phyloP scores from a whole-genome alignment of 2,329 filamentous ascomycete species.

The Verticillium tricorpus region DNA sequence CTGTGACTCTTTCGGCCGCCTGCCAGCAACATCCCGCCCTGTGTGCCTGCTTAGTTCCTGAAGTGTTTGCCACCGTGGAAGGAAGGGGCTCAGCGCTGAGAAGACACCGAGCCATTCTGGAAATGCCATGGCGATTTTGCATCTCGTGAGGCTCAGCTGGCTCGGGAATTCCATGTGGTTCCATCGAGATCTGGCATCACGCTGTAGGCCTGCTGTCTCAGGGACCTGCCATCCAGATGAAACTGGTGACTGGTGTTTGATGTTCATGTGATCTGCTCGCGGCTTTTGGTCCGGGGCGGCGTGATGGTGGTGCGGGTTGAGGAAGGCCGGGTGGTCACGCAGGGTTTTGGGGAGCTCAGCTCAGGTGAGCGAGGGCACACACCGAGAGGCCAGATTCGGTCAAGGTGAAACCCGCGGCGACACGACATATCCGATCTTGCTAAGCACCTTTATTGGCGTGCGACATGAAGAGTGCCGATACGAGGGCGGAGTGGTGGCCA shows the following conservation, averaged over 20 bases:
- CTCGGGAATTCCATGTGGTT: neutral
- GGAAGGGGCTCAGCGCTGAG: neutral
- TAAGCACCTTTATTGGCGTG: too few relatives aligned
- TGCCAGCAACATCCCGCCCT: neutral
- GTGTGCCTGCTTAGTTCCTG: neutral
- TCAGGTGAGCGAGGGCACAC: too few relatives aligned
- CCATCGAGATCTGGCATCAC: conserved; percentile 3
- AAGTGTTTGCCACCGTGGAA: neutral
- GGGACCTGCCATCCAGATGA: neutral
- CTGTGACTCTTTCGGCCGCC: neutral
- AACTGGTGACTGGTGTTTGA: neutral
- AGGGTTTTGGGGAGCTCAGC: too few relatives aligned
- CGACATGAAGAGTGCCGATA: too few relatives aligned
- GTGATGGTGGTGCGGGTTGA: too few relatives aligned
- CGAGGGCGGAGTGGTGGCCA: too few relatives aligned
- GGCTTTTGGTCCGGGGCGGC: too few relatives aligned
- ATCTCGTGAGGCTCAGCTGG: neutral
- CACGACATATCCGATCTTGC: too few relatives aligned
- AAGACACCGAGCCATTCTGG: neutral
- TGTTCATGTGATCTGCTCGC: neutral
- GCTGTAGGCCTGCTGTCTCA: neutral
- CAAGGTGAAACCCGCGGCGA: too few relatives aligned
- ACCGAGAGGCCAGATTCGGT: too few relatives aligned
- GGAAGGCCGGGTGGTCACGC: too few relatives aligned
- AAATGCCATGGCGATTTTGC: neutral